These are phyloP conservation scores for Yamadazyma friedrichii DNA, from an alignment of 1,139 yeast genomes.

Conservation along the genomic window DNA sequence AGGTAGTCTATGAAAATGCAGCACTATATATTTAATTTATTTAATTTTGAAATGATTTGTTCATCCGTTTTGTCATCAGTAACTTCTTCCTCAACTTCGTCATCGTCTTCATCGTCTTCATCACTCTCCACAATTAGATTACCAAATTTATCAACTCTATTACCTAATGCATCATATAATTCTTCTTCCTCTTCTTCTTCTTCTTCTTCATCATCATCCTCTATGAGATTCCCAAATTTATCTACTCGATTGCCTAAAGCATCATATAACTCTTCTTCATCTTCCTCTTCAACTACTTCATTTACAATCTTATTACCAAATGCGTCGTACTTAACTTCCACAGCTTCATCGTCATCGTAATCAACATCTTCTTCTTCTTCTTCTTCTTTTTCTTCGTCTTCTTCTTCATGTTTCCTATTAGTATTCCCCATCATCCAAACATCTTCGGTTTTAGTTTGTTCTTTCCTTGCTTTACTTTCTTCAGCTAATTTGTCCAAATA, in stretches of 20 bases:
- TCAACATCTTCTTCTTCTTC: slow-evolving; percentile 15
- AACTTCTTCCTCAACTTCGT: slow-evolving; percentile 1
- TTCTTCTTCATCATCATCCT: slow-evolving; percentile 5
- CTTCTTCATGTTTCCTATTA: slow-evolving; percentile 38
- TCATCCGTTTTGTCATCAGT: background rate
- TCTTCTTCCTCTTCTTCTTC: slow-evolving; percentile 7
- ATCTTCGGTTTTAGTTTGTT: slow-evolving; percentile 53
- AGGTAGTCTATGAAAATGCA: background rate
- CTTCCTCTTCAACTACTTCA: slow-evolving; percentile 6
- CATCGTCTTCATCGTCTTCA: slow-evolving; percentile 11
- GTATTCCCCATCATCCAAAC: slow-evolving; percentile 80
- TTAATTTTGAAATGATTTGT: background rate
- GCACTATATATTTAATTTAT: background rate
- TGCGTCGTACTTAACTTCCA: slow-evolving; percentile 7
- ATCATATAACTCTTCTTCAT: slow-evolving; percentile 10
- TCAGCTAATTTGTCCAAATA: slow-evolving; percentile 71
- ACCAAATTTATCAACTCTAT: slow-evolving; percentile 4
- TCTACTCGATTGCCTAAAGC: slow-evolving; percentile 10
- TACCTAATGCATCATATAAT: slow-evolving; percentile 13
- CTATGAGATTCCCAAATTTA: slow-evolving; percentile 6
- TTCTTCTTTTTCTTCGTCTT: slow-evolving; percentile 11
- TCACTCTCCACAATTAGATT: slow-evolving; percentile 4
- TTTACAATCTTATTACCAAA: slow-evolving; percentile 8
- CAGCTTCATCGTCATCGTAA: slow-evolving; percentile 9
- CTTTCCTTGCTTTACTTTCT: slow-evolving; percentile 67